Evolutionary conservation across 257 asterid species (phyloP).

Genomic region (Anisodus tanguticus): DNA sequence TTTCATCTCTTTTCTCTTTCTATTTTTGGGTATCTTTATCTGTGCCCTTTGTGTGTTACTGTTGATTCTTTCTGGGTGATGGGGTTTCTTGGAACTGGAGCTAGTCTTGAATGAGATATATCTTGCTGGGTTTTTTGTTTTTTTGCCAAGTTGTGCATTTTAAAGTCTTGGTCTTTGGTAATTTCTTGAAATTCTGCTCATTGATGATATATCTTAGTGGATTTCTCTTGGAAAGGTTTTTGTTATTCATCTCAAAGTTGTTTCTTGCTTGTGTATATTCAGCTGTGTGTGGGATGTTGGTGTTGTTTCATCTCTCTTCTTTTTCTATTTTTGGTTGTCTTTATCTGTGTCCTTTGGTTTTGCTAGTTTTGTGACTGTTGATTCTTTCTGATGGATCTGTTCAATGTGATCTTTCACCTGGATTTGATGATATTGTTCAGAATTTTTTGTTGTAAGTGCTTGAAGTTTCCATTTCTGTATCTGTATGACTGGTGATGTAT

Average conservation of each 20-base stretch:
- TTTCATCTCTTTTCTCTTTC: neutral
- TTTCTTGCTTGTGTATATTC: conserved; percentile 16
- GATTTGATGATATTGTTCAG: neutral
- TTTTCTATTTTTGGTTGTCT: neutral
- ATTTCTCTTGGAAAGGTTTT: conserved; percentile 36
- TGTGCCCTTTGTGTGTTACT: neutral
- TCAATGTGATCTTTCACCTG: neutral
- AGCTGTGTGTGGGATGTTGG: neutral
- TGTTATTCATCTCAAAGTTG: conserved; percentile 1
- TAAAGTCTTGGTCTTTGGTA: conserved; percentile 39
- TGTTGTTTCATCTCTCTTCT: neutral
- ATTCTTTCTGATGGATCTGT: conserved; percentile 11
- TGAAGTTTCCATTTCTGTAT: neutral
- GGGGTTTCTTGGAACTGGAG: conserved; percentile 39
- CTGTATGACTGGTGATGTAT: neutral
- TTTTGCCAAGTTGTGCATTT: conserved; percentile 32
- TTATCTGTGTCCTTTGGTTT: neutral
- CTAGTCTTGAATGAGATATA: conserved; percentile 29
- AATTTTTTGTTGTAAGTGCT: neutral
- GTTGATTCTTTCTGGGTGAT: conserved; percentile 29
- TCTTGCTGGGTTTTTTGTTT: conserved; percentile 27
- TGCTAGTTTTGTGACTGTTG: neutral
- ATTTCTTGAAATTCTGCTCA: conserved; percentile 34
- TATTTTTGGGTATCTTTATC: neutral
- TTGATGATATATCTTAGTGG: conserved; percentile 36